These are phyloP conservation scores for Pseudogymnoascus sp. DNA, from an alignment of 2,329 filamentous ascomycete genomes.

Conservation along the genomic window DNA sequence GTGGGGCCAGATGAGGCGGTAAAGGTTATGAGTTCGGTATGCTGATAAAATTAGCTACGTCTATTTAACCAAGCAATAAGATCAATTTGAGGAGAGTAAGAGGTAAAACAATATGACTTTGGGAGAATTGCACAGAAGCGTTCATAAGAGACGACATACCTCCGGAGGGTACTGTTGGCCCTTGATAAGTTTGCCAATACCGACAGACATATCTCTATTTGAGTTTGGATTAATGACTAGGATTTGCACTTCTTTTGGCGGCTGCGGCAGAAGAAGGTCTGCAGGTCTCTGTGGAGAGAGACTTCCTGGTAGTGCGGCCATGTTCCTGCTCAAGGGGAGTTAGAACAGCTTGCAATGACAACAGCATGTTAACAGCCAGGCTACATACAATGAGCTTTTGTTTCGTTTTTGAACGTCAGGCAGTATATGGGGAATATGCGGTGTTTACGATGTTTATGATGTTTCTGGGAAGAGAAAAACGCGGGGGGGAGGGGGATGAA, in stretches of 20 bases:
- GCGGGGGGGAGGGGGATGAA: neutral
- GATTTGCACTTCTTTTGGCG: conserved; percentile 35
- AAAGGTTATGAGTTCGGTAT: conserved; percentile 48
- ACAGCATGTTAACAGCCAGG: neutral
- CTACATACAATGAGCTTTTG: neutral
- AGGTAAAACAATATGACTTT: neutral
- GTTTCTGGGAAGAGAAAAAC: neutral
- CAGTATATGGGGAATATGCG: neutral
- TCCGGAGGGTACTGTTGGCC: conserved; percentile 8
- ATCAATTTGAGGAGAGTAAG: neutral
- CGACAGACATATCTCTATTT: conserved; percentile 61
- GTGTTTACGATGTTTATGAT: neutral
- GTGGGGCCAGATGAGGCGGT: conserved; percentile 57
- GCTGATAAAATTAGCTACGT: neutral
- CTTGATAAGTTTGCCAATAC: conserved; percentile 44
- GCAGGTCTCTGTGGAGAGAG: neutral
- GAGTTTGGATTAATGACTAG: conserved; percentile 77
- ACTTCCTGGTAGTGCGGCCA: neutral
- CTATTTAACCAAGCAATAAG: neutral
- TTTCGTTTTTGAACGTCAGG: neutral
- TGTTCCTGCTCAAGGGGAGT: neutral
- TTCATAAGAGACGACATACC: neutral
- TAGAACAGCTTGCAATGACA: neutral
- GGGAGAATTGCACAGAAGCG: too few relatives aligned
- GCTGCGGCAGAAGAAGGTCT: neutral